Evolutionary conservation across 2,329 filamentous ascomycete species (phyloP).

Genomic region (Xylaria sp.): DNA sequence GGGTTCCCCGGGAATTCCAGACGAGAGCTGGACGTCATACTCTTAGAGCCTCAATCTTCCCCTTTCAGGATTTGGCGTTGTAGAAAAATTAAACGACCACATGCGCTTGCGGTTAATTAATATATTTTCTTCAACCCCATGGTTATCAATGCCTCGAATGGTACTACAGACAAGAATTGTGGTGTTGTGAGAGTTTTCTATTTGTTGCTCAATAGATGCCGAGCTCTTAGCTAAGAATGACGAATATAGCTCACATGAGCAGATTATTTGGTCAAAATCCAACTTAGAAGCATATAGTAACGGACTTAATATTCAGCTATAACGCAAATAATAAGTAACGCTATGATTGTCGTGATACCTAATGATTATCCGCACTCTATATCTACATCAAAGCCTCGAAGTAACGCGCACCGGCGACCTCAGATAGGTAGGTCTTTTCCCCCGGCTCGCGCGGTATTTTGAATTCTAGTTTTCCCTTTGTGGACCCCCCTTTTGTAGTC

Average conservation of each 20-base stretch:
- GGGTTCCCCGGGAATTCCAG: background rate
- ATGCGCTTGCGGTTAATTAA: background rate
- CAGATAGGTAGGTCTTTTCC: conserved; percentile 6
- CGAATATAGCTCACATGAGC: background rate
- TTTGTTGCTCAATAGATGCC: background rate
- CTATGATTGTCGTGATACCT: conserved; percentile 10
- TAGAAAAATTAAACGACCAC: background rate
- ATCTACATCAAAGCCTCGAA: background rate
- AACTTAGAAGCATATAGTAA: background rate
- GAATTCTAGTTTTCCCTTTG: conserved; percentile 24
- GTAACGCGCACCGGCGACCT: conserved; percentile 3
- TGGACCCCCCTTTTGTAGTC: conserved; percentile 9
- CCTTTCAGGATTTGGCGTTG: background rate
- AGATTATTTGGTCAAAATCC: background rate
- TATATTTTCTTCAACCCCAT: background rate
- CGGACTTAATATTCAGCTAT: conserved; percentile 13
- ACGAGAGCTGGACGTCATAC: background rate
- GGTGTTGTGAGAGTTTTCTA: background rate
- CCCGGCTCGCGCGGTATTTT: conserved; percentile 27
- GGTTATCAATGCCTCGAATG: background rate
- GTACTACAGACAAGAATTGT: background rate
- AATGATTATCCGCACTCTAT: background rate
- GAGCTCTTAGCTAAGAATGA: background rate
- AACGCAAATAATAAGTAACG: conserved; percentile 5
- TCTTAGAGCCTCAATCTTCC: background rate